phyloP scores from a whole-genome alignment of 179 eudicot genomes.

The Corrigiola litoralis region DNA sequence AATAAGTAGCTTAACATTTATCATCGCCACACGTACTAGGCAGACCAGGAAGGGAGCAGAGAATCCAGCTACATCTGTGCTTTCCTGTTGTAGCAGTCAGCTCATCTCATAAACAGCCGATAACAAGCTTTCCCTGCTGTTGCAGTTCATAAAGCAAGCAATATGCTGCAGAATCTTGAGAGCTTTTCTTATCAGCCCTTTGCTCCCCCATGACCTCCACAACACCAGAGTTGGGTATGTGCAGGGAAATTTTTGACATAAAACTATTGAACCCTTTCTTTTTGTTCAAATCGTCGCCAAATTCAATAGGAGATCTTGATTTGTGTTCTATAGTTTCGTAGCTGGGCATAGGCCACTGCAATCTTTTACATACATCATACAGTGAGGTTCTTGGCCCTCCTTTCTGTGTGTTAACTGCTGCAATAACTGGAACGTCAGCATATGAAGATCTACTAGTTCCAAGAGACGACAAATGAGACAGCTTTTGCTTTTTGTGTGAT shows the following conservation, averaged over 20 bases:
- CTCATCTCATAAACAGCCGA: slow-evolving; percentile 19
- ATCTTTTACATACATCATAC: slow-evolving; percentile 59
- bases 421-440: slow-evolving; percentile 33
- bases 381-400: slow-evolving; percentile 76
- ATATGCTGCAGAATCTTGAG: slow-evolving; percentile 77
- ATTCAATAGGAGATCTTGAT: slow-evolving; percentile 56
- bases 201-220: slow-evolving; percentile 50
- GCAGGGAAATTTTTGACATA: slow-evolving; percentile 55
- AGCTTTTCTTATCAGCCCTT: slow-evolving; percentile 75
- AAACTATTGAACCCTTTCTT: slow-evolving; percentile 48
- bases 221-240: slow-evolving; percentile 59
- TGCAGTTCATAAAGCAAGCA: slow-evolving; percentile 55
- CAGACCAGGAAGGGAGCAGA: background rate
- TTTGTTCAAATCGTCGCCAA: slow-evolving; percentile 46
- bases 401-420: slow-evolving; percentile 51
- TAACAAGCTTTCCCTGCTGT: slow-evolving; percentile 43
- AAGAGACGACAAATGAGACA: slow-evolving; percentile 15
- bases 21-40: background rate
- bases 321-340: slow-evolving; percentile 50
- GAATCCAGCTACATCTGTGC: background rate
- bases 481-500: slow-evolving; percentile 37
- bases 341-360: slow-evolving; percentile 86
- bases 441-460: background rate
- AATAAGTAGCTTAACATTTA: background rate
- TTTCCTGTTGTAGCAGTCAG: background rate